Base-by-base conservation (phyloP, 2,329 filamentous ascomycete species). In the Helminthosporium solani region DNA sequence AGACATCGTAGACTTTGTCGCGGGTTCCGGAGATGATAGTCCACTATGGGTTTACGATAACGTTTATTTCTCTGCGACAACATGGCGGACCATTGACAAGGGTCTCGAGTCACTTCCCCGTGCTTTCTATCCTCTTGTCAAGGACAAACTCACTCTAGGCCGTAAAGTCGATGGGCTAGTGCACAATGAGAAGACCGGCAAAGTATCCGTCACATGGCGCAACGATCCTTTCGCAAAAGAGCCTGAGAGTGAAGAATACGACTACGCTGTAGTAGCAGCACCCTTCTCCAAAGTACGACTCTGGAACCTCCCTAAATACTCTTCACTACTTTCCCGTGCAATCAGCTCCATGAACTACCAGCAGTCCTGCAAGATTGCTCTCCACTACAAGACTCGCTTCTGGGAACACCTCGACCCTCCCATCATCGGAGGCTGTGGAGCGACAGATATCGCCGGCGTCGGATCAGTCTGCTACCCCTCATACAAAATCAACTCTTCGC, bases 331-430 rank as follows among this genome's bases (percentile, higher is more conserved):
- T 25, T 64, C 63, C 33, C 74, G 74, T 9, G 76, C 77, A 5
- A 79, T 80, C 55, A 63, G 54, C 19, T 67, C 67, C 14, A 69
- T 80, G 47, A 78, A 78, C 52, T 80, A 80, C 61, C 60, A 71
- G 19, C 74, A 73, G 19, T 67, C 71, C 1, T 80, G 77, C 61
- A 80, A 81, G 63, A 78, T 88, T 0, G 81, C 84, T 0, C 76
- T 88, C 2, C 83, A 86, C 64, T 89, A 86, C 72, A 73, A 78
- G 46, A 82, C 84, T 0, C 81, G 86, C 1, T 81, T 81, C 69
- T 81, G 78, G 78, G 78, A 81, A 50, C 74, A 80, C 46, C 65
- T 78, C 7, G 63, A 68, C 2, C 64, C 72, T 1, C 78, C 80
- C 4, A 88, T 88, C 62, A 74, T 80, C 48, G 85, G 86, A 11